phyloP scores from a whole-genome alignment of 2,329 filamentous ascomycete genomes.

The Claviceps pusilla region DNA sequence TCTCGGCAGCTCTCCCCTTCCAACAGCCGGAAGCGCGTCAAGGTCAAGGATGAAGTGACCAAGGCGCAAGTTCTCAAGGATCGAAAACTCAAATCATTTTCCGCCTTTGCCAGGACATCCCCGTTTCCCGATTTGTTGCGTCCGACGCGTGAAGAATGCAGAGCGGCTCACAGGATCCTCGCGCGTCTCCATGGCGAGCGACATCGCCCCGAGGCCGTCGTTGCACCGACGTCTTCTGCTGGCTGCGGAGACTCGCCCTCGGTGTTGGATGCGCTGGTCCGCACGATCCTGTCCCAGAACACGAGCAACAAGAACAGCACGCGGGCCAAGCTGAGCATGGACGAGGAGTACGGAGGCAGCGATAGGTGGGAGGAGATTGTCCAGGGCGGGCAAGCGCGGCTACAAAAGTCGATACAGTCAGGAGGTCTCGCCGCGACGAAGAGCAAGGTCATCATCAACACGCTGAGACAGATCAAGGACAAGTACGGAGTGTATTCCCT shows the following conservation, averaged over 20 bases:
- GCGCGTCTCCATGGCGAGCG: slow-evolving; percentile 50
- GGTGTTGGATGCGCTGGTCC: slow-evolving; percentile 36
- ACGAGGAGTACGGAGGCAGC: slow-evolving; percentile 26
- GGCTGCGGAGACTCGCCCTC: slow-evolving; percentile 41
- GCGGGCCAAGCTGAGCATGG: slow-evolving; percentile 39
- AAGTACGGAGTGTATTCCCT: slow-evolving; percentile 29
- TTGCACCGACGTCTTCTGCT: slow-evolving; percentile 47
- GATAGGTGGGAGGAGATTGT: slow-evolving; percentile 29
- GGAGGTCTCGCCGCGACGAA: slow-evolving; percentile 62
- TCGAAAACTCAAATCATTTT: slow-evolving; percentile 29
- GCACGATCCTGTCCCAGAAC: slow-evolving; percentile 38
- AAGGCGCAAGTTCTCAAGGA: slow-evolving; percentile 18
- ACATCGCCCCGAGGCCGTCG: slow-evolving; percentile 42
- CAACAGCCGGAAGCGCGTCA: not conserved
- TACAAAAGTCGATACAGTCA: slow-evolving; percentile 48
- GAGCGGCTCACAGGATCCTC: slow-evolving; percentile 51
- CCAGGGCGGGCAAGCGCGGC: slow-evolving; percentile 22
- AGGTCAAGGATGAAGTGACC: not conserved
- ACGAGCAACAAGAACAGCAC: slow-evolving; percentile 41
- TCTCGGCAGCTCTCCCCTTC: not conserved
- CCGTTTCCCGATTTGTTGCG: slow-evolving; percentile 54
- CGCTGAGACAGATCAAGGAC: slow-evolving; percentile 47
- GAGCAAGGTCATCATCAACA: slow-evolving; percentile 54
- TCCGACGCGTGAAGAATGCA: slow-evolving; percentile 53
- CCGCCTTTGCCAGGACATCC: slow-evolving; percentile 25